These are phyloP conservation scores for Toxicodendron radicans DNA, from an alignment of 345 rosid genomes.

Conservation along the genomic window DNA sequence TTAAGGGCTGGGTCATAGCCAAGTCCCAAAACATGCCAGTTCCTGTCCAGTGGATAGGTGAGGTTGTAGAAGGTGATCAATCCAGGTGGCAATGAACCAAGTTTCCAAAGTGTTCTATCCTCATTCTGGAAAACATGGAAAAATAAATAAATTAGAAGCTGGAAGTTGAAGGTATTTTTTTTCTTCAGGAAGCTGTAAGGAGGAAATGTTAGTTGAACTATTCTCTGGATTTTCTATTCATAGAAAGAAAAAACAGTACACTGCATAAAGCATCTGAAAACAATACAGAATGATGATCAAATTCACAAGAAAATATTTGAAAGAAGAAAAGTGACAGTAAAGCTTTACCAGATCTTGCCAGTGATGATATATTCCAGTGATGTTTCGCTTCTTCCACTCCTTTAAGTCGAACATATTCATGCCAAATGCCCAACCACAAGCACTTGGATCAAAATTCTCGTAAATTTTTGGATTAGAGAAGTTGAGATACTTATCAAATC, in stretches of 20 bases:
- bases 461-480: constrained; percentile 81
- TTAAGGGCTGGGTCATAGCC: constrained; percentile 99
- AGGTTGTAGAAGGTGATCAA: constrained; percentile 92
- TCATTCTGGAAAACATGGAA: constrained; percentile 65
- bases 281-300: too few species aligned
- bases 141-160: too few species aligned
- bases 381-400: constrained; percentile 85
- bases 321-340: background rate
- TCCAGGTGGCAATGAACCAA: constrained; percentile 95
- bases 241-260: background rate
- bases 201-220: background rate
- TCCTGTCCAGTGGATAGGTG: constrained; percentile 72
- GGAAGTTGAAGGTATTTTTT: constrained; percentile 1
- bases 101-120: constrained; percentile 96
- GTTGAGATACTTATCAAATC: constrained; percentile 98
- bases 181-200: background rate
- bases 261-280: too few species aligned
- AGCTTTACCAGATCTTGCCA: constrained; percentile 92
- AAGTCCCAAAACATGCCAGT: constrained; percentile 93
- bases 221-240: background rate
- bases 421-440: constrained; percentile 99
- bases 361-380: constrained; percentile 85
- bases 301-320: background rate
- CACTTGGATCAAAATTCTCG: constrained; percentile 67
- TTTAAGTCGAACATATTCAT: constrained; percentile 97